phyloP scores from a whole-genome alignment of 2,329 filamentous ascomycete genomes.

The Drechslerella coelobrocha region DNA sequence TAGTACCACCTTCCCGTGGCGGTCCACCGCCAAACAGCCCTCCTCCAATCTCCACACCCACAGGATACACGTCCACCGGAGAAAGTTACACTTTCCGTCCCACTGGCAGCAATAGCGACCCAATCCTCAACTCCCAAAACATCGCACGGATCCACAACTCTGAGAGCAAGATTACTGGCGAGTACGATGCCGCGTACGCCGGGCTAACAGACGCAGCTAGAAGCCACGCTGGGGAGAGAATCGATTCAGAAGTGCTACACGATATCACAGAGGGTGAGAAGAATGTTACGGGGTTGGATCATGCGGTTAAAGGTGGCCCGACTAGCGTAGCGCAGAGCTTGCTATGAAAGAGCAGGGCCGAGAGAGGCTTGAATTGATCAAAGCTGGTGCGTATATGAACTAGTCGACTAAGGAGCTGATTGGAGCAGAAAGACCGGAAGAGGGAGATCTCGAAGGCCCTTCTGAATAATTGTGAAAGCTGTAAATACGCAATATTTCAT shows the following conservation, averaged over 20 bases:
- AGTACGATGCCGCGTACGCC: neutral
- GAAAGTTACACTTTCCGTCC: neutral
- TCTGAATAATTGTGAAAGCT: too few species aligned
- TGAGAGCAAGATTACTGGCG: slow-evolving; percentile 4
- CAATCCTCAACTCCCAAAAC: slow-evolving; percentile 8
- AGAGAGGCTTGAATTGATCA: neutral
- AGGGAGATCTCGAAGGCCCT: too few species aligned
- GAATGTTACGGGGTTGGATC: slow-evolving; percentile 2
- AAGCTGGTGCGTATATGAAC: too few species aligned
- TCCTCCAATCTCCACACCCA: neutral
- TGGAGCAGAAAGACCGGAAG: too few species aligned
- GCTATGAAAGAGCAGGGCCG: slow-evolving; percentile 9
- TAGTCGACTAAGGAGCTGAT: too few species aligned
- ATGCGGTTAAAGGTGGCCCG: slow-evolving; percentile 7
- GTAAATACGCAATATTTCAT: too few species aligned
- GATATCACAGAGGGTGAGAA: slow-evolving; percentile 28
- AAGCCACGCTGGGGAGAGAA: slow-evolving; percentile 11
- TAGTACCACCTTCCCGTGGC: neutral
- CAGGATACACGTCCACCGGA: neutral
- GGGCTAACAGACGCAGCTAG: slow-evolving; percentile 14
- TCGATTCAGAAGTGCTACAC: slow-evolving; percentile 1
- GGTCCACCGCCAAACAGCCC: neutral
- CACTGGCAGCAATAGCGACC: neutral
- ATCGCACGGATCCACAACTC: slow-evolving; percentile 10
- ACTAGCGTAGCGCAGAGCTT: slow-evolving; percentile 16